These are phyloP conservation scores for Grosmannia clavigera DNA, from an alignment of 2,329 filamentous ascomycete species.

Conservation along the genomic window DNA sequence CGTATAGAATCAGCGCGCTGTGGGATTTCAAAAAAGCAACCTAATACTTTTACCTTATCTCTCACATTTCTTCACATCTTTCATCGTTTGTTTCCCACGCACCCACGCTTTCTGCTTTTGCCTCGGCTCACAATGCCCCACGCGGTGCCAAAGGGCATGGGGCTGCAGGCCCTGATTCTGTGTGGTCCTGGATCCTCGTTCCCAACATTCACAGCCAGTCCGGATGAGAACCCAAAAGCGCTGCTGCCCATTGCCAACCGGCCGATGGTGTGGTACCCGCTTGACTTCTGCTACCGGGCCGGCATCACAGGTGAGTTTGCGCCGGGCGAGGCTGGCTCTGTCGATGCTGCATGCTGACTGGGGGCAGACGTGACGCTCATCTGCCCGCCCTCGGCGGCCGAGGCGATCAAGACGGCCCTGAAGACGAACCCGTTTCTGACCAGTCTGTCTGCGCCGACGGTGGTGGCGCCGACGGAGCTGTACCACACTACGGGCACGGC, in stretches of 20 bases:
- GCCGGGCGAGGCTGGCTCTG: neutral
- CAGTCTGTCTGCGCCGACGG: slow-evolving; percentile 56
- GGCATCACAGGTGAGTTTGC: slow-evolving; percentile 56
- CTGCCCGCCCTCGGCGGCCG: slow-evolving; percentile 50
- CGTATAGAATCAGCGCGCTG: neutral
- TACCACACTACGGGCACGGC: slow-evolving; percentile 81
- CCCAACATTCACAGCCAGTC: slow-evolving; percentile 69
- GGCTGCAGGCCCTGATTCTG: slow-evolving; percentile 72
- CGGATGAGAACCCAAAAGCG: slow-evolving; percentile 71
- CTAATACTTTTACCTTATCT: neutral
- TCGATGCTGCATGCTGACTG: neutral
- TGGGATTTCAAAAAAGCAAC: neutral
- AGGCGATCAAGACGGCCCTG: slow-evolving; percentile 56
- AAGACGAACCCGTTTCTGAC: slow-evolving; percentile 71
- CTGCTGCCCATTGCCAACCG: slow-evolving; percentile 72
- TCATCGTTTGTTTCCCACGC: neutral
- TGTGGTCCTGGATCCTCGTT: slow-evolving; percentile 75
- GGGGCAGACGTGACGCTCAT: slow-evolving; percentile 48
- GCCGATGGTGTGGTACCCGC: slow-evolving; percentile 82
- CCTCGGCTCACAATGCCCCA: slow-evolving; percentile 50
- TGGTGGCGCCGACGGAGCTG: slow-evolving; percentile 64
- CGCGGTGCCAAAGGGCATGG: slow-evolving; percentile 55
- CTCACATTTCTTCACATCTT: neutral
- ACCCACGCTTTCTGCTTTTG: neutral
- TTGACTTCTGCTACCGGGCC: slow-evolving; percentile 74